A percentile compares a stretch with the other conserved stretches of the same genome.
phyloP scores from a whole-genome alignment of 2,329 filamentous ascomycete species.

The Cadophora luteo-olivacea region DNA sequence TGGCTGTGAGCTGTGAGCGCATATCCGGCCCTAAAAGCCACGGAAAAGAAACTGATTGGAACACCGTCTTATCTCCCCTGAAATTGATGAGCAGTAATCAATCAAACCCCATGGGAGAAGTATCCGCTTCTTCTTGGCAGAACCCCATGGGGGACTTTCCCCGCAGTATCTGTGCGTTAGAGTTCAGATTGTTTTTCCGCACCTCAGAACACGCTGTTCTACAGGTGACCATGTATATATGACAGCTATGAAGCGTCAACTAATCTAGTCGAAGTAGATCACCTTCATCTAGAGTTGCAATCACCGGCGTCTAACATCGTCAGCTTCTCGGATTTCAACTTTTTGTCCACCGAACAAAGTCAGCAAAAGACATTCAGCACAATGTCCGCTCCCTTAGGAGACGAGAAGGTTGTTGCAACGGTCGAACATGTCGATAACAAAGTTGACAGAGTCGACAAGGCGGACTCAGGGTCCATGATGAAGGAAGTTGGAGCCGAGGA shows the following conservation, averaged over 20 bases:
- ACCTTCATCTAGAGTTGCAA: not conserved
- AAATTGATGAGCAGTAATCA: not conserved
- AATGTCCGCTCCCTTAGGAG: constrained; percentile 5
- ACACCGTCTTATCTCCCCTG: not conserved
- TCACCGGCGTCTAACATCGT: not conserved
- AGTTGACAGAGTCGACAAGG: constrained; percentile 6
- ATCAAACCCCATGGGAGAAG: constrained; percentile 6
- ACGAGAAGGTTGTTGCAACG: constrained; percentile 1
- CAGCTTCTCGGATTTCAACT: not conserved
- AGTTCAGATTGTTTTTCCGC: constrained; percentile 11
- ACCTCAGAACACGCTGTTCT: not conserved
- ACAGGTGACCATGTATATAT: constrained; percentile 7
- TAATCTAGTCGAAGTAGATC: constrained; percentile 1
- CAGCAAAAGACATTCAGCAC: not conserved
- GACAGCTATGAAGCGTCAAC: not conserved
- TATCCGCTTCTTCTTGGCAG: constrained; percentile 14
- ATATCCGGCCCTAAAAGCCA: not conserved
- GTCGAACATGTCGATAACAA: constrained; percentile 15
- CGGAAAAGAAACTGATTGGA: not conserved
- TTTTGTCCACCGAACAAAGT: not conserved
- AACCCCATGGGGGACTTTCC: constrained; percentile 14
- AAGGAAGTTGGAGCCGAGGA: constrained; percentile 11
- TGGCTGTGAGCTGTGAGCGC: not conserved
- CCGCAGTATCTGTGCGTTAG: constrained; percentile 10
- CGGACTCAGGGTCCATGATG: constrained; percentile 7